A percentile compares a stretch with the other conserved stretches of the same genome.
These are phyloP conservation scores for Tetrahymena borealis DNA, from an alignment of 73 alveolate species.

Conservation along the genomic window DNA sequence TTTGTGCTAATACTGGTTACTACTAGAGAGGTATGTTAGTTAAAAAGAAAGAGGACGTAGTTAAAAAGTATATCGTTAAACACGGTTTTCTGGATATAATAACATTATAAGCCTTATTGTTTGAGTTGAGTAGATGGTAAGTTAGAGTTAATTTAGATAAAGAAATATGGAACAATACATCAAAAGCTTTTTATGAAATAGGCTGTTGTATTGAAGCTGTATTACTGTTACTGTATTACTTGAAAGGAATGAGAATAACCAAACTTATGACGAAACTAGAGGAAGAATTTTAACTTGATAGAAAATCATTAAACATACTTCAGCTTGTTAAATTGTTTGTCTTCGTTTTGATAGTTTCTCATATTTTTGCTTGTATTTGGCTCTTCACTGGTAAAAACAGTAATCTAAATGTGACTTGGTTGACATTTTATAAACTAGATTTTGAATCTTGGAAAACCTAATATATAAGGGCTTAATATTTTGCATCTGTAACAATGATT, in stretches of 20 bases:
- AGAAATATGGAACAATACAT: background rate
- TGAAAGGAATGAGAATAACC: background rate
- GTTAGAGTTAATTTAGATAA: background rate
- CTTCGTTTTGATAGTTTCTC: background rate
- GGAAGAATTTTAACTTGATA: background rate
- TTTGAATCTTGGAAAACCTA: background rate
- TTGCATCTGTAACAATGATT: slow-evolving; percentile 55
- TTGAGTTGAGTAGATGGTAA: background rate
- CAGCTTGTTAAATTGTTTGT: background rate
- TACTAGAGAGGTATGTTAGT: background rate
- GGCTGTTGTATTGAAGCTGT: background rate
- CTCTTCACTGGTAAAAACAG: background rate
- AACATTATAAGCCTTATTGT: background rate
- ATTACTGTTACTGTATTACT: background rate
- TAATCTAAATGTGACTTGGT: slow-evolving; percentile 31
- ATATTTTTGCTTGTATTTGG: background rate
- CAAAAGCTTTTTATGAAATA: background rate
- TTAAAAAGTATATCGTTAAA: background rate
- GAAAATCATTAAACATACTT: background rate
- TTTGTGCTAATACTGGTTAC: background rate
- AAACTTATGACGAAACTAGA: background rate
- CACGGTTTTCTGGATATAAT: background rate
- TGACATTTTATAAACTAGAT: background rate
- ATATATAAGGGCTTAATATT: slow-evolving; percentile 47
- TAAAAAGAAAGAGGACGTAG: background rate